Evolutionary conservation across 371 early-diverging fungal species (phyloP).

Genomic region (Actinomortierella wolfii): DNA sequence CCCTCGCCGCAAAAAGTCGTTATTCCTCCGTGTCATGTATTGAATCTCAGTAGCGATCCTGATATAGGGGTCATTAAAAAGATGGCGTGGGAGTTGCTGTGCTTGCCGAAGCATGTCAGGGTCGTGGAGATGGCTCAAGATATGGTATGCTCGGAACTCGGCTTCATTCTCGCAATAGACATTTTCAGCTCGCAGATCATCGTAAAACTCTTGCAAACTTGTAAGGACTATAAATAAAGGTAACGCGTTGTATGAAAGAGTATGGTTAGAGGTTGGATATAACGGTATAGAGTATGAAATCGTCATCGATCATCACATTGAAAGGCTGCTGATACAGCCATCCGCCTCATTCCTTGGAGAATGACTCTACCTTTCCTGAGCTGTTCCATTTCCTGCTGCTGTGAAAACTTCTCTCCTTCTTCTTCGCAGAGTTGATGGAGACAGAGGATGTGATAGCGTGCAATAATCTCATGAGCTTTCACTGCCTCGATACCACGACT

Average conservation of each 20-base stretch:
- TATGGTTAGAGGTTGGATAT: conserved; percentile 11
- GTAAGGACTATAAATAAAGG: conserved; percentile 60
- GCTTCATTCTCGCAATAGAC: conserved; percentile 75
- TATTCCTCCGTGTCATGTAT: conserved; percentile 60
- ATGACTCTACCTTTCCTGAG: conserved; percentile 77
- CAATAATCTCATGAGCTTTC: conserved; percentile 80
- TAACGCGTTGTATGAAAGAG: neutral
- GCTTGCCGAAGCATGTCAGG: conserved; percentile 68
- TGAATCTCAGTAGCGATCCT: conserved; percentile 73
- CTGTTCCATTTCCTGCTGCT: conserved; percentile 89
- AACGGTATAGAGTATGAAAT: too few relatives aligned
- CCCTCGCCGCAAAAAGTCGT: conserved; percentile 50
- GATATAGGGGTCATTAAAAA: conserved; percentile 64
- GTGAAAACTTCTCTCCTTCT: conserved; percentile 64
- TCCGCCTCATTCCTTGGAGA: too few relatives aligned
- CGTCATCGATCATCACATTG: neutral
- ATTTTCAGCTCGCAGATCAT: conserved; percentile 66
- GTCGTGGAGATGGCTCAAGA: conserved; percentile 75
- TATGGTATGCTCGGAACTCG: conserved; percentile 87
- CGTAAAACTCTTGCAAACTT: conserved; percentile 84
- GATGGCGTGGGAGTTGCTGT: conserved; percentile 56
- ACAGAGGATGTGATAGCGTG: conserved; percentile 87
- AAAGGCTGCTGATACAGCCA: neutral
- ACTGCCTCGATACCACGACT: conserved; percentile 71
- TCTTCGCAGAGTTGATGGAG: conserved; percentile 74